phyloP scores from a whole-genome alignment of 108 stramenopile genomes.

The Nitzschia sp. region DNA sequence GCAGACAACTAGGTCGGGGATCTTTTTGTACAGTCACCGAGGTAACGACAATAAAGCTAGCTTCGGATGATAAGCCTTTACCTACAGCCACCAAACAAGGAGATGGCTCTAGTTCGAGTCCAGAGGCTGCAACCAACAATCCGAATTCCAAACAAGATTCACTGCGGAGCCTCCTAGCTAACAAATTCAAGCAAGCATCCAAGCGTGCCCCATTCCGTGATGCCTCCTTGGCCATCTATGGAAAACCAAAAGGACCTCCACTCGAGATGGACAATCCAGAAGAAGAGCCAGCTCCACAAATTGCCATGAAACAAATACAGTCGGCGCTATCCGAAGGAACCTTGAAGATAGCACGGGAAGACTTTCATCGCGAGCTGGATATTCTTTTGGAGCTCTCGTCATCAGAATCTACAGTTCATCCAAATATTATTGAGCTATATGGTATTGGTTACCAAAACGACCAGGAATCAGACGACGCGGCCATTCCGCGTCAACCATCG shows the following conservation, averaged over 20 bases:
- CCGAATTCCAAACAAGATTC: background rate
- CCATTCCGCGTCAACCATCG: slow-evolving; percentile 26
- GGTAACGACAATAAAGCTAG: too few relatives aligned
- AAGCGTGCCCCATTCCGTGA: background rate
- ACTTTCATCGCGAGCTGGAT: slow-evolving; percentile 11
- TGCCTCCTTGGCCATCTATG: slow-evolving; percentile 10
- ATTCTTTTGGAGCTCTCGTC: slow-evolving; percentile 1
- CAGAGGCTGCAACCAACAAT: background rate
- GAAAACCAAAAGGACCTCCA: slow-evolving; percentile 4
- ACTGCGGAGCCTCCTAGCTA: background rate
- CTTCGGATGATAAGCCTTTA: background rate
- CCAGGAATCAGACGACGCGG: background rate
- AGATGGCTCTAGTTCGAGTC: background rate
- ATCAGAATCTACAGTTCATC: slow-evolving; percentile 3
- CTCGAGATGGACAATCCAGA: slow-evolving; percentile 17
- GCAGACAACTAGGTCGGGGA: slow-evolving; percentile 4
- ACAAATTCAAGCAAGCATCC: background rate
- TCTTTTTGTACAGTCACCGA: slow-evolving; percentile 3
- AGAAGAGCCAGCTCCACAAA: slow-evolving; percentile 8
- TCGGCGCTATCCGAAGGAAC: background rate
- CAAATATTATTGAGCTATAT: slow-evolving; percentile 29
- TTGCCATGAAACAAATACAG: slow-evolving; percentile 14
- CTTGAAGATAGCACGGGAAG: background rate
- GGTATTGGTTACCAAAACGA: slow-evolving; percentile 11
- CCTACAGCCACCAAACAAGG: background rate